phyloP scores from a whole-genome alignment of 139 green algal genomes.

The Coelastrella sp. region DNA sequence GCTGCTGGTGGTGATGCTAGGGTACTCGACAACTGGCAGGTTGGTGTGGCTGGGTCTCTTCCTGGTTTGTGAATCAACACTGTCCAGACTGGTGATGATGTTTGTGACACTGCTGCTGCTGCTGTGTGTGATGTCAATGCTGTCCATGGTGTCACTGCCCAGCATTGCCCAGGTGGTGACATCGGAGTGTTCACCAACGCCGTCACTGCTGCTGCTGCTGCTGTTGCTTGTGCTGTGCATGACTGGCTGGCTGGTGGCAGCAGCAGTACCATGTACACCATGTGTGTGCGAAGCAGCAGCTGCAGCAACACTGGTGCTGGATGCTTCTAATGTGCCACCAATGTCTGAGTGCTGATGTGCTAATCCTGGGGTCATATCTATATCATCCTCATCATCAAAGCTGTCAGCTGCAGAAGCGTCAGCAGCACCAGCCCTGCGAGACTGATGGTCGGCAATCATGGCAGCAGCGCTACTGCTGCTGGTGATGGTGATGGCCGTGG shows the following conservation, averaged over 20 bases:
- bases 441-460: too few relatives aligned
- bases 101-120: constrained; percentile 11
- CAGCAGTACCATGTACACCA: not conserved
- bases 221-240: not conserved
- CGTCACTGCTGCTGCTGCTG: not conserved
- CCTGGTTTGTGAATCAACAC: not conserved
- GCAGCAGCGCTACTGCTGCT: too few relatives aligned
- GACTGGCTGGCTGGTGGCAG: not conserved
- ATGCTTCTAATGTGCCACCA: not conserved
- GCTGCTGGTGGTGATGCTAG: not conserved
- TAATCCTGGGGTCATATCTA: not conserved
- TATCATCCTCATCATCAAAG: not conserved
- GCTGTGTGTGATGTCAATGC: not conserved
- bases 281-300: not conserved
- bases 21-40: not conserved
- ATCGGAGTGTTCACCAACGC: not conserved
- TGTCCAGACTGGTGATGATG: not conserved
- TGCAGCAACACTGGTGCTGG: not conserved
- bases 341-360: not conserved
- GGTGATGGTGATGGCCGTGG: too few relatives aligned
- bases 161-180: not conserved
- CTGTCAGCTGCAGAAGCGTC: not conserved
- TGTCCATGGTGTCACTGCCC: not conserved
- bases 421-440: not conserved
- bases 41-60: not conserved